A percentile compares a stretch with the other conserved stretches of the same genome.
These are phyloP conservation scores for Exophiala sp. DNA, from an alignment of 2,329 filamentous ascomycete species.

Conservation along the genomic window DNA sequence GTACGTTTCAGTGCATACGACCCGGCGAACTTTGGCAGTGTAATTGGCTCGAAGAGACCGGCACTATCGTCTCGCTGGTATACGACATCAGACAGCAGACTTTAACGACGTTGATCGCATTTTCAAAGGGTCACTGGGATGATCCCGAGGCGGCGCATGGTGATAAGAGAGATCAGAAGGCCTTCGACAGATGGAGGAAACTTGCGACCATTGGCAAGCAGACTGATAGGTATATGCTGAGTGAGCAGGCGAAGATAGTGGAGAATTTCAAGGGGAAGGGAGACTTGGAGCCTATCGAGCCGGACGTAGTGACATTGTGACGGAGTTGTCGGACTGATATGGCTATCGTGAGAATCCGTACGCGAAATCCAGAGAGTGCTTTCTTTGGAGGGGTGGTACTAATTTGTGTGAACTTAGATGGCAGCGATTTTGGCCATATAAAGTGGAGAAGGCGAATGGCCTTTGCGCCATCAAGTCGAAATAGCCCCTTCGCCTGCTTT, in stretches of 20 bases:
- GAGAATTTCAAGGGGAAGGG: background rate
- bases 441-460: no score
- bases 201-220: background rate
- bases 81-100: slow-evolving; percentile 52
- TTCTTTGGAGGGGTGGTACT: no score
- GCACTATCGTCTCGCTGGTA: slow-evolving; percentile 54
- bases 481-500: no score
- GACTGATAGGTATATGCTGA: background rate
- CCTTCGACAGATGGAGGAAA: slow-evolving; percentile 49
- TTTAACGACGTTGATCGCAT: slow-evolving; percentile 53
- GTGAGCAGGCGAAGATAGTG: slow-evolving; percentile 2
- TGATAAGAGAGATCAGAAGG: slow-evolving; percentile 52
- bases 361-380: no score
- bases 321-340: no score
- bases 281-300: background rate
- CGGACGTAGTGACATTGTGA: background rate
- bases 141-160: slow-evolving; percentile 50
- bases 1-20: slow-evolving; percentile 55
- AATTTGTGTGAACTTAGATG: no score
- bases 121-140: slow-evolving; percentile 58
- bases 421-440: no score
- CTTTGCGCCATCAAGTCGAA: no score
- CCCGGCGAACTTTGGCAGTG: slow-evolving; percentile 59
- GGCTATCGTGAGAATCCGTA: no score
- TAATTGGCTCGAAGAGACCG: slow-evolving; percentile 61